Conservation (phyloP, 2,329 filamentous ascomycete genomes). For the Neobulgaria alba region DNA sequence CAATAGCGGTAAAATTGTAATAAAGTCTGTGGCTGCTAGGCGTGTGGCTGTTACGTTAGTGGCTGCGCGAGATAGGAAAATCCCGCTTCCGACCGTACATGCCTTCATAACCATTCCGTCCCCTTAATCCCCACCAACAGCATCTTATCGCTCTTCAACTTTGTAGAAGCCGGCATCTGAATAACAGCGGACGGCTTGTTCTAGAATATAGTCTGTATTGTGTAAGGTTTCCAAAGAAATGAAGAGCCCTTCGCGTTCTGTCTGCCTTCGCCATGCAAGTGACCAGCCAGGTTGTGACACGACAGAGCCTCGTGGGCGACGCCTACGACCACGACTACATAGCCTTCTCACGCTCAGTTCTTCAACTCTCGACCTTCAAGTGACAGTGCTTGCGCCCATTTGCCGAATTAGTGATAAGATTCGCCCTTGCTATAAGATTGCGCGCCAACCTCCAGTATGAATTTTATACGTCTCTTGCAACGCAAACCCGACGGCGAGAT, state of each 20-base stretch:
- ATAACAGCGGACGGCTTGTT: background rate
- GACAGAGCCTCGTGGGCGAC: slow-evolving; percentile 12
- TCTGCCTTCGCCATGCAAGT: slow-evolving; percentile 13
- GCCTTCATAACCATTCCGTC: background rate
- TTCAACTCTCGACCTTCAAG: slow-evolving; percentile 12
- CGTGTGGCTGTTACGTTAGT: slow-evolving; percentile 3
- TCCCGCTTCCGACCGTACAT: slow-evolving; percentile 2
- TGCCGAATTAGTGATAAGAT: slow-evolving; percentile 7
- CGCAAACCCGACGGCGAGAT: slow-evolving; percentile 14
- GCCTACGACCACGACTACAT: slow-evolving; percentile 7
- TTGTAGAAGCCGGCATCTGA: slow-evolving; percentile 4
- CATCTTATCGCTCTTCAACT: slow-evolving; percentile 9
- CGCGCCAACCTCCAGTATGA: slow-evolving; percentile 11
- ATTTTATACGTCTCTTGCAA: slow-evolving; percentile 14
- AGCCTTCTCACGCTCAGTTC: slow-evolving; percentile 10
- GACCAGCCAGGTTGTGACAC: slow-evolving; percentile 10
- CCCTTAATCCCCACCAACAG: slow-evolving; percentile 3
- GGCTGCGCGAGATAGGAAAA: slow-evolving; percentile 1
- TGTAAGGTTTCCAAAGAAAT: slow-evolving; percentile 3
- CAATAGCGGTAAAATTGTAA: slow-evolving; percentile 11
- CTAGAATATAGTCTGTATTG: background rate
- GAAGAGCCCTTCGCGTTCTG: slow-evolving; percentile 1
- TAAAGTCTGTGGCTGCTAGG: slow-evolving; percentile 8
- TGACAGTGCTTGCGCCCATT: slow-evolving; percentile 10
- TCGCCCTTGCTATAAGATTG: slow-evolving; percentile 13